Conservation (phyloP, 1,284 basidiomycete genomes). For the Cystobasidium slooffiae region DNA sequence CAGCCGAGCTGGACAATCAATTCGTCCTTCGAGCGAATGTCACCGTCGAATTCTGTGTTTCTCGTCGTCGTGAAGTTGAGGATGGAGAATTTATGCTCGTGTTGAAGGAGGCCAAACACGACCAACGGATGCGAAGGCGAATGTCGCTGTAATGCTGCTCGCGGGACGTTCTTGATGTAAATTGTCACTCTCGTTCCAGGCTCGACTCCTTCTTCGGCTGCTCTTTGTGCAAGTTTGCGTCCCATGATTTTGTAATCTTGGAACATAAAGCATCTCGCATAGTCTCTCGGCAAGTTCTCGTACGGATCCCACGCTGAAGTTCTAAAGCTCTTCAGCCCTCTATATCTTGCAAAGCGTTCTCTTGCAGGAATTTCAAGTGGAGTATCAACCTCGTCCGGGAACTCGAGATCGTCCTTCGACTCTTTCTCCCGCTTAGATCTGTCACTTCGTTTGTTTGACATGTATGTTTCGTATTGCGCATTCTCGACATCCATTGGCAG, state of each 20-base stretch:
- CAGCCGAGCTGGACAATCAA: conserved; percentile 88
- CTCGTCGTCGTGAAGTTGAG: conserved; percentile 91
- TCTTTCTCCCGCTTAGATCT: conserved; percentile 54
- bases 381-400: conserved; percentile 98
- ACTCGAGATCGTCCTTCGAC: conserved; percentile 72
- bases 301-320: conserved; percentile 98
- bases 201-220: conserved; percentile 72
- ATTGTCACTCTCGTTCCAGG: conserved; percentile 78
- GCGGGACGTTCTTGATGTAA: conserved; percentile 72
- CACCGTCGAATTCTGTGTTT: conserved; percentile 90
- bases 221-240: conserved; percentile 69
- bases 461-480: conserved; percentile 60
- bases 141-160: conserved; percentile 59
- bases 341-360: conserved; percentile 87
- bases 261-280: conserved; percentile 94
- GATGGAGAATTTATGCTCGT: conserved; percentile 95
- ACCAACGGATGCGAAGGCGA: conserved; percentile 65
- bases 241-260: conserved; percentile 90
- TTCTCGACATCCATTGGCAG: conserved; percentile 66
- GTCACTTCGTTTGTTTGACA: conserved; percentile 55
- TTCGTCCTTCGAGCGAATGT: conserved; percentile 91
- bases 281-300: conserved; percentile 92
- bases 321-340: conserved; percentile 88
- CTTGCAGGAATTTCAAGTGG: conserved; percentile 83
- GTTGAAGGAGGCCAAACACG: conserved; percentile 82